These are phyloP conservation scores for Fusarium xyrophilum DNA, from an alignment of 2,329 filamentous ascomycete species.

Conservation along the genomic window DNA sequence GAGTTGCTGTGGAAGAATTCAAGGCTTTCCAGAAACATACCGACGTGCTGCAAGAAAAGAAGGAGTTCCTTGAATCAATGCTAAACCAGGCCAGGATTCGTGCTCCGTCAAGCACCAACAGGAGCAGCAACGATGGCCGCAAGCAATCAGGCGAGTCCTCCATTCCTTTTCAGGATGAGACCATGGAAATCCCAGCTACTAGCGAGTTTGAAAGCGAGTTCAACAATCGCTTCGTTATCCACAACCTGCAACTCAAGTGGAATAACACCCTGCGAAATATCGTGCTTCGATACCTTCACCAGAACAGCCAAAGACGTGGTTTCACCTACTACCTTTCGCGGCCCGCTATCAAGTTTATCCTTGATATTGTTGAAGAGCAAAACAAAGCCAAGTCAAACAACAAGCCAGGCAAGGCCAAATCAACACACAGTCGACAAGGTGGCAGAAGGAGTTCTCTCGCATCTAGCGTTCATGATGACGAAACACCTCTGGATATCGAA, in stretches of 20 bases:
- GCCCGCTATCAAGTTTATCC: constrained; percentile 94
- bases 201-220: constrained; percentile 92
- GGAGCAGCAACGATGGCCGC: constrained; percentile 37
- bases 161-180: constrained; percentile 62
- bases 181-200: constrained; percentile 71
- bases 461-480: constrained; percentile 58
- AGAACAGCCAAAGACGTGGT: constrained; percentile 92
- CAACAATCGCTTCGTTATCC: constrained; percentile 97
- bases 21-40: constrained; percentile 66
- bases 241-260: constrained; percentile 98
- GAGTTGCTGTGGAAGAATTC: constrained; percentile 62
- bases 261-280: constrained; percentile 96
- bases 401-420: constrained; percentile 42
- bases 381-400: constrained; percentile 67
- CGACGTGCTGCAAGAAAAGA: constrained; percentile 63
- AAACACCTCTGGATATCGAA: constrained; percentile 72
- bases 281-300: constrained; percentile 94
- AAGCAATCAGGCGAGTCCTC: constrained; percentile 52
- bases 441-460: constrained; percentile 47
- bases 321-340: constrained; percentile 98
- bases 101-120: constrained; percentile 42
- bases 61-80: constrained; percentile 65
- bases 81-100: constrained; percentile 56
- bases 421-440: constrained; percentile 41
- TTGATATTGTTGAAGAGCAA: constrained; percentile 97